Conservation (phyloP, 805 yeast species). For the Lachancea quebecensis region DNA sequence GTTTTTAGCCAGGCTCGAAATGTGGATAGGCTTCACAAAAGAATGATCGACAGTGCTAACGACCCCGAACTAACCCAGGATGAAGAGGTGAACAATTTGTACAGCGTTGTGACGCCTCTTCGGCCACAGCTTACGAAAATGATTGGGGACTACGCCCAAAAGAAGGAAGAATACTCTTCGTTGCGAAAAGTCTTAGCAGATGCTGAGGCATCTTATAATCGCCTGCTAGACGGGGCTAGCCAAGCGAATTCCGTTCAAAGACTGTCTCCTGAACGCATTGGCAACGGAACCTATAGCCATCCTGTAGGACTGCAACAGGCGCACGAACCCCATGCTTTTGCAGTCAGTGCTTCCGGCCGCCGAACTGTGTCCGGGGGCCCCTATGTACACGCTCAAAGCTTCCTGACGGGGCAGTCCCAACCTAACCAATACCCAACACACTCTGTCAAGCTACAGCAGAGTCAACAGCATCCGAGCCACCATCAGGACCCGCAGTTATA, state of each 20-base stretch:
- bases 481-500: constrained; percentile 3
- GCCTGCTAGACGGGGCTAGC: constrained; percentile 48
- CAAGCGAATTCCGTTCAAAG: background rate
- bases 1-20: constrained; percentile 50
- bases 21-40: constrained; percentile 54
- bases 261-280: background rate
- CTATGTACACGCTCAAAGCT: constrained; percentile 4
- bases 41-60: constrained; percentile 27
- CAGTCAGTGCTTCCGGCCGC: background rate
- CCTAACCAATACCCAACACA: background rate
- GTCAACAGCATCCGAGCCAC: background rate
- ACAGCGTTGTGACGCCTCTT: constrained; percentile 64
- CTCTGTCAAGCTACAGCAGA: constrained; percentile 1
- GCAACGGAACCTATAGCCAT: too few species aligned
- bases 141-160: constrained; percentile 69
- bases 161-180: constrained; percentile 69
- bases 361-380: background rate
- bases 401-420: background rate
- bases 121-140: constrained; percentile 68
- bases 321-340: background rate
- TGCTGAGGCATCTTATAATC: constrained; percentile 66
- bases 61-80: constrained; percentile 38
- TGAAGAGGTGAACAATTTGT: constrained; percentile 65
- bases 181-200: constrained; percentile 63
- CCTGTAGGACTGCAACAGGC: background rate